Percentiles rank a stretch among this genome's conserved stretches.
Evolutionary conservation across 805 yeast species (phyloP).

Genomic region (Starmera caribaea): DNA sequence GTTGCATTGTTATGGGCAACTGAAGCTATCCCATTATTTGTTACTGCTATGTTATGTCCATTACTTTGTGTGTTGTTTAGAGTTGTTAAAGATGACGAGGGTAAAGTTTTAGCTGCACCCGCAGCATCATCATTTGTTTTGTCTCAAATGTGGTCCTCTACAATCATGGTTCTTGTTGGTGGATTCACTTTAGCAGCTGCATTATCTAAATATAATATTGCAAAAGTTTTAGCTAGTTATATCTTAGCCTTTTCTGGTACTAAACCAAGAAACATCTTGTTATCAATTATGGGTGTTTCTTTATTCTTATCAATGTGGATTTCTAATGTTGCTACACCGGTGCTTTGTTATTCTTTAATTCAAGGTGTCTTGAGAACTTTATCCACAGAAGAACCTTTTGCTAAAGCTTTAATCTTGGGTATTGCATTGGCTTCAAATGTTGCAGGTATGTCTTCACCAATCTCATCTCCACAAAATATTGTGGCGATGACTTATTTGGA

Average conservation of each 20-base stretch:
- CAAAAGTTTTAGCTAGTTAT: conserved; percentile 81
- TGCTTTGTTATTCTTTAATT: conserved; percentile 75
- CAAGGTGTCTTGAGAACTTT: conserved; percentile 78
- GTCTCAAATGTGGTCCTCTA: conserved; percentile 88
- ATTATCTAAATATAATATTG: conserved; percentile 79
- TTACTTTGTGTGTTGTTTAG: conserved; percentile 61
- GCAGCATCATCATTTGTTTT: conserved; percentile 64
- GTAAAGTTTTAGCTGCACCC: conserved; percentile 50
- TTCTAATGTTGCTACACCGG: conserved; percentile 95
- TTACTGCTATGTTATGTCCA: conserved; percentile 83
- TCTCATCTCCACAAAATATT: conserved; percentile 92
- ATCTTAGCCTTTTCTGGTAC: conserved; percentile 74
- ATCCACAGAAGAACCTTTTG: conserved; percentile 69
- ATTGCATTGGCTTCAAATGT: conserved; percentile 86
- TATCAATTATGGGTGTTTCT: conserved; percentile 79
- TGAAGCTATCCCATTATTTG: conserved; percentile 86
- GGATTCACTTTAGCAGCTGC: conserved; percentile 95
- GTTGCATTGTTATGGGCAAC: conserved; percentile 85
- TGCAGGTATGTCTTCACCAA: conserved; percentile 96
- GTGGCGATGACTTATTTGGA: conserved; percentile 78
- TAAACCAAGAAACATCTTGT: conserved; percentile 64
- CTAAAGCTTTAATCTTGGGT: conserved; percentile 78
- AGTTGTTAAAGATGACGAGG: conserved; percentile 46
- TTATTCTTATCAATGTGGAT: conserved; percentile 90
- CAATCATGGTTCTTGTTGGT: conserved; percentile 79